Conservation (phyloP, 768 basidiomycete species). For the Auriscalpium orientale region DNA sequence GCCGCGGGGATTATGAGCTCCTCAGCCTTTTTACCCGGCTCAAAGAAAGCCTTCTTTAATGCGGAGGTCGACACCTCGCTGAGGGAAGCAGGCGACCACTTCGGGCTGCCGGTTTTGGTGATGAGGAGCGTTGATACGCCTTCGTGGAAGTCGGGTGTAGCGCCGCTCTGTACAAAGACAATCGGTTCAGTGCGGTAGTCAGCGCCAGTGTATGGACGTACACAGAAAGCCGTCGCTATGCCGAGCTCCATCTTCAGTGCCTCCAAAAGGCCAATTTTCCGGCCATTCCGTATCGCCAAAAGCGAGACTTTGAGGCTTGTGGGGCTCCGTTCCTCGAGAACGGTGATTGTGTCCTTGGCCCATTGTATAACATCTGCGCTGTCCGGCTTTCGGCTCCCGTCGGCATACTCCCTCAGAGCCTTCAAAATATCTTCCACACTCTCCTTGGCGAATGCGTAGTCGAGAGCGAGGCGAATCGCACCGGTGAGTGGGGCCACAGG, state of each 20-base stretch:
- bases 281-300: conserved; percentile 68
- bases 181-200: background rate
- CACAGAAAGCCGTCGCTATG: conserved; percentile 85
- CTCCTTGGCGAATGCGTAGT: conserved; percentile 65
- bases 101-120: conserved; percentile 44
- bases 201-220: conserved; percentile 35
- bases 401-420: conserved; percentile 39
- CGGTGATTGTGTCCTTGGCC: conserved; percentile 63
- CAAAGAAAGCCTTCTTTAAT: conserved; percentile 63
- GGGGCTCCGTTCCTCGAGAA: conserved; percentile 69
- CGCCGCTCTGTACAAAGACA: conserved; percentile 45
- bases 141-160: conserved; percentile 73
- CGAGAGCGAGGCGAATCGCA: conserved; percentile 65
- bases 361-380: conserved; percentile 51
- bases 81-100: conserved; percentile 65
- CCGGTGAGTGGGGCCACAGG: conserved; percentile 48
- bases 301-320: conserved; percentile 91
- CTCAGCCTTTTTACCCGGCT: conserved; percentile 31
- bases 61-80: conserved; percentile 48
- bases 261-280: conserved; percentile 49
- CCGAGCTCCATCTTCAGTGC: conserved; percentile 79
- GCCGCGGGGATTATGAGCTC: conserved; percentile 19
- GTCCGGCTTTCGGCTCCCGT: conserved; percentile 18
- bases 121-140: conserved; percentile 70
- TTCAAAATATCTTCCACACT: conserved; percentile 65